Base-by-base conservation (phyloP, 2,329 filamentous ascomycete genomes). In the Truncatella angustata region DNA sequence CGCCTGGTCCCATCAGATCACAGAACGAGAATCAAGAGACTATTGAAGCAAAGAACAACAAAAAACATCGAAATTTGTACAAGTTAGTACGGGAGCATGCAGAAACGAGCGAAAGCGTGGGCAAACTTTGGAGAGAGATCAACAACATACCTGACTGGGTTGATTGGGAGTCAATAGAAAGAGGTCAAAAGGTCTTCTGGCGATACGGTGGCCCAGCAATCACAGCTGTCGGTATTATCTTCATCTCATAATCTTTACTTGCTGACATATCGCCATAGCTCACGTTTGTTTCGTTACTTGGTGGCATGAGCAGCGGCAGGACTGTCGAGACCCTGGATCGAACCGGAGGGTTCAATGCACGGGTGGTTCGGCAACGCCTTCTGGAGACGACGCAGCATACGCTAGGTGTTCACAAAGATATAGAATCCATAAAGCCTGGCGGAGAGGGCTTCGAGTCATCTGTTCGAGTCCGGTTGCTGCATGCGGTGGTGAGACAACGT, bases 171-270 rank as follows among this genome's bases (percentile, higher is more conserved):
- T 87, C 91, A 63, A 86, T 93, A 51, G 74, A 78, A 54, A 76
- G 88, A 61, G 89, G 88, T 0, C 88, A 93, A 64, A 81, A 88
- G 58, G 81, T 91, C 0, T 90, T 91, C 62, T 91, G 90, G 66
- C 81, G 88, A 32, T 92, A 91, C 66, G 87, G 82, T 16, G 84
- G 82, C 0, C 81, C 86, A 1, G 80, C 80, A 20, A 68, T 91
- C 18, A 87, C 84, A 6, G 83, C 73, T 9, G 75, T 76, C 62
- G 60, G 69, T 59, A n/a, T n/a, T n/a, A n/a, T n/a, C n/a, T n/a
- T n/a, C n/a, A n/a, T n/a, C n/a, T n/a, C n/a, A n/a, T n/a, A n/a
- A n/a, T n/a, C n/a, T n/a, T n/a, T n/a, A n/a, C n/a, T n/a, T n/a
- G n/a, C 26, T 47, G 44, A 39, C 20, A 7, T 1, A 20, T 24